Conservation (phyloP, 805 yeast species). For the Metschnikowia continentalis region DNA sequence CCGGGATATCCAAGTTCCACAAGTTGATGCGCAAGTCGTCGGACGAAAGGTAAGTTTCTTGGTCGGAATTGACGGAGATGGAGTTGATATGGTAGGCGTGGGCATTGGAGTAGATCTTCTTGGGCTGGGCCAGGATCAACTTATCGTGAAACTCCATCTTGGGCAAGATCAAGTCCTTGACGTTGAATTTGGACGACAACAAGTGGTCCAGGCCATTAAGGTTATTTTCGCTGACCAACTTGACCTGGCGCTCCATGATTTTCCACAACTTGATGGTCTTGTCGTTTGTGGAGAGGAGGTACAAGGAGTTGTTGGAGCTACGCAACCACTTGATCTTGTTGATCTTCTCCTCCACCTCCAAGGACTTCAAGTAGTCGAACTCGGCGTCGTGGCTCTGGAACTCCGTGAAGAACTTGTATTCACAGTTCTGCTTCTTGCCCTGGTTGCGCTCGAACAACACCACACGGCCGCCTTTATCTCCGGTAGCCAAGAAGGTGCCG, state of each 20-base stretch:
- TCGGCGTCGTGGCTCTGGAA: constrained; percentile 98
- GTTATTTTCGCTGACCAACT: constrained; percentile 89
- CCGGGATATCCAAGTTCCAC: constrained; percentile 93
- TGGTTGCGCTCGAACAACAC: constrained; percentile 90
- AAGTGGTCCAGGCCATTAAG: constrained; percentile 29
- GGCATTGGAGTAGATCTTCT: constrained; percentile 87
- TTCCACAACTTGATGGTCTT: constrained; percentile 99
- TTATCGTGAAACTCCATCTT: constrained; percentile 90
- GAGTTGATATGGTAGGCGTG: constrained; percentile 98
- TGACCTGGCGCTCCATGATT: constrained; percentile 84
- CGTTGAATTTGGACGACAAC: constrained; percentile 24
- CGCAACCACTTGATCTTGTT: constrained; percentile 96
- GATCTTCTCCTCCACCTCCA: constrained; percentile 97
- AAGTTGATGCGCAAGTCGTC: constrained; percentile 94
- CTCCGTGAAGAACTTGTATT: constrained; percentile 92
- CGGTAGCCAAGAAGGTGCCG: constrained; percentile 95
- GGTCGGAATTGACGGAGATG: constrained; percentile 89
- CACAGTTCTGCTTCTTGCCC: constrained; percentile 61
- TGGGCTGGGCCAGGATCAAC: constrained; percentile 91
- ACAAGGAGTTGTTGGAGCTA: constrained; percentile 85
- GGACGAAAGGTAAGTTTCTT: constrained; percentile 87
- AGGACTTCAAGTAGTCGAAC: constrained; percentile 90
- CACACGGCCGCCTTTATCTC: constrained; percentile 97
- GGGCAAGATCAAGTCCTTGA: constrained; percentile 66
- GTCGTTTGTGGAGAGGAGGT: constrained; percentile 87